Evolutionary conservation across 768 basidiomycete species (phyloP), one percentile per base, ranked within the genome.

Genomic region (Mycena rosella): DNA sequence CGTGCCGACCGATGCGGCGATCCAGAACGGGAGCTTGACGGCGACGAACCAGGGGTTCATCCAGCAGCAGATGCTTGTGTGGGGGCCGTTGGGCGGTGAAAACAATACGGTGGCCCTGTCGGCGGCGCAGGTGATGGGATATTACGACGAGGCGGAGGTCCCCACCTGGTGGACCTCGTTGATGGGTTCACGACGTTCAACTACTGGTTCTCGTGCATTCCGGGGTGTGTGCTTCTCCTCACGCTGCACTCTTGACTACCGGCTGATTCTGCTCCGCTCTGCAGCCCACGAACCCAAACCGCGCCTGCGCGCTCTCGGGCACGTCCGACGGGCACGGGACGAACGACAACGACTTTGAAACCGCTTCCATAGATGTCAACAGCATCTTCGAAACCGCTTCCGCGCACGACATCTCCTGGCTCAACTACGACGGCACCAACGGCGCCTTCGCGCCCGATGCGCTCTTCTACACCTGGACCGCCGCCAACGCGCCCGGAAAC

Each of bases 281-380:
- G n/a, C 42, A 73, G 72, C 77, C 77, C 26, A 79, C 78, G 13
- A 73, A 78, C 60, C 78, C 78, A 5, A 79, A 78, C 69, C 78
- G 78, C 38, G 68, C 72, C 11, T 78, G 73, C 51, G 55, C 74
- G 17, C 70, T 73, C 26, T 71, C 76, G 17, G 78, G 78, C 26
- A 76, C 78, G n/a, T 77, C 78, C 3, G 70, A 70, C 55, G 78
- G 78, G 2, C 75, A 77, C 58, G 77, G 76, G 30, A 27, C 53
- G 26, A 78, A 79, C 71, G 78, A 79, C 66, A 55, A 52, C 27
- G 22, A 14, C 44, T 77, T 77, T 53, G 65, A 49, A 14, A 67
- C 48, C 57, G 61, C 73, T 32, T 56, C 20, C 15, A 49, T 78
- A 2, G 52, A 67, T 18, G 60, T 68, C 52, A 54, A 64, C 57